Evolutionary conservation across 345 rosid species (phyloP).

Genomic region (Citrus medica): DNA sequence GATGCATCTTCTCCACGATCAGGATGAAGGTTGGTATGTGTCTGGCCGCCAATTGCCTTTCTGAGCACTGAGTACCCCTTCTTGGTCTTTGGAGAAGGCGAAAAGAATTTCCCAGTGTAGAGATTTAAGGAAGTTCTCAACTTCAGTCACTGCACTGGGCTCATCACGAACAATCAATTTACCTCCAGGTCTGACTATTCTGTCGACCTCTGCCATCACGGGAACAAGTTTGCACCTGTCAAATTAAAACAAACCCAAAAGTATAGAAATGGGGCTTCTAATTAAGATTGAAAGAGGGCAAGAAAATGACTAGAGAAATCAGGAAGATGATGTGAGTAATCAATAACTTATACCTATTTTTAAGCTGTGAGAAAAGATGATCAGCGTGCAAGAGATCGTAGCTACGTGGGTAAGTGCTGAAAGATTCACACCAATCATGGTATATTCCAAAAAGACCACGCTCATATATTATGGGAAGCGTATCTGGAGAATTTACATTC

Average conservation of each 20-base stretch:
- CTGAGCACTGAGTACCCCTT: slow-evolving; percentile 84
- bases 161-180: slow-evolving; percentile 72
- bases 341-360: slow-evolving; percentile 39
- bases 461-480: slow-evolving; percentile 86
- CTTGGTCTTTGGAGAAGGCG: slow-evolving; percentile 69
- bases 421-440: slow-evolving; percentile 96
- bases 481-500: slow-evolving; percentile 75
- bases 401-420: slow-evolving; percentile 76
- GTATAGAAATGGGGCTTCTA: background rate
- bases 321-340: background rate
- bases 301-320: background rate
- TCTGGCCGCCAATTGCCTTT: slow-evolving; percentile 89
- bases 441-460: slow-evolving; percentile 88
- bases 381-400: slow-evolving; percentile 91
- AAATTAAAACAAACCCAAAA: background rate
- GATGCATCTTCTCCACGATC: slow-evolving; percentile 9
- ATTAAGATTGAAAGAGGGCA: background rate
- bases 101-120: slow-evolving; percentile 78
- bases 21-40: slow-evolving; percentile 33
- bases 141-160: slow-evolving; percentile 56
- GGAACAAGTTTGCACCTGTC: slow-evolving; percentile 80
- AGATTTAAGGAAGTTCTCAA: slow-evolving; percentile 74
- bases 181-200: slow-evolving; percentile 95
- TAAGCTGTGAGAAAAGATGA: slow-evolving; percentile 86
- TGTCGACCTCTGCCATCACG: slow-evolving; percentile 83